Percentiles rank a stretch among this genome's conserved stretches.
Evolutionary conservation across 1,284 basidiomycete genomes (phyloP).

Genomic region (Trametes versicolor): DNA sequence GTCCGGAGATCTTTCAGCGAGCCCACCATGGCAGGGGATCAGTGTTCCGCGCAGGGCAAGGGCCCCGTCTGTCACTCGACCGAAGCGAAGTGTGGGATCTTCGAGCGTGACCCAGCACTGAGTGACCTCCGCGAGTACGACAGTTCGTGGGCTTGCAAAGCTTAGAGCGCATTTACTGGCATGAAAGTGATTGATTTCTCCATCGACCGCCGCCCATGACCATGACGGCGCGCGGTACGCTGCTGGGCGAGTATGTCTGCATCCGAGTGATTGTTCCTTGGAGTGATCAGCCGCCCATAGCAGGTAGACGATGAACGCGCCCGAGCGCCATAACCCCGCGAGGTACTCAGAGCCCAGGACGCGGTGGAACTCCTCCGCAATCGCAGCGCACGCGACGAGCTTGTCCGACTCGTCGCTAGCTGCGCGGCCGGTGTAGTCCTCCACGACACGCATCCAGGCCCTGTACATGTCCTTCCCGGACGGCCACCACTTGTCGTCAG

Average conservation of each 20-base stretch:
- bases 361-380: conserved; percentile 29
- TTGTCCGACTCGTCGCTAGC: conserved; percentile 24
- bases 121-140: background rate
- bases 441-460: conserved; percentile 23
- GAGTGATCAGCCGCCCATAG: conserved; percentile 20
- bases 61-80: background rate
- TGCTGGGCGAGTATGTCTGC: conserved; percentile 6
- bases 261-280: conserved; percentile 1
- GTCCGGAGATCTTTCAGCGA: too few species aligned
- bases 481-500: background rate
- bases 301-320: conserved; percentile 18
- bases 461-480: background rate
- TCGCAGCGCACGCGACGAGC: conserved; percentile 26
- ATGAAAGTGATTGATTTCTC: background rate
- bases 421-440: conserved; percentile 24
- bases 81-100: background rate
- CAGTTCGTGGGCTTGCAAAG: too few species aligned
- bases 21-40: background rate
- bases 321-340: background rate
- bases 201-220: conserved; percentile 24
- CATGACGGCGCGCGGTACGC: conserved; percentile 25
- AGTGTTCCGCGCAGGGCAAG: conserved; percentile 1
- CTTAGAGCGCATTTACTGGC: background rate
- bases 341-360: conserved; percentile 27
- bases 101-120: background rate